These are phyloP conservation scores for Phialophora macrospora DNA, from an alignment of 2,329 filamentous ascomycete genomes.

Conservation along the genomic window DNA sequence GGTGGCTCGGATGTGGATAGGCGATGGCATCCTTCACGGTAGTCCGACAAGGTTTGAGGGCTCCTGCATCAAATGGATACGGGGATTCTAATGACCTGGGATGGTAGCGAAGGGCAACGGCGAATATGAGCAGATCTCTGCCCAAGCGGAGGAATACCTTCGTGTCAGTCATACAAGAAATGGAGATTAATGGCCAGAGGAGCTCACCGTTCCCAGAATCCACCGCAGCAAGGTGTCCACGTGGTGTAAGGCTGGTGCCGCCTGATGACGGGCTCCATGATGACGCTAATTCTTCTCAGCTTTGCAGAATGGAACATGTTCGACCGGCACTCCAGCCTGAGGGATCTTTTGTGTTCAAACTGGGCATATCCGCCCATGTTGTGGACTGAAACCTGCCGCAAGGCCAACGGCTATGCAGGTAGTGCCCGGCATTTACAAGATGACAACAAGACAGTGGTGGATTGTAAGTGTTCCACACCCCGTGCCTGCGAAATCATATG, in stretches of 20 bases:
- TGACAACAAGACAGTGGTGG: conserved; percentile 14
- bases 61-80: background rate
- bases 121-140: conserved; percentile 3
- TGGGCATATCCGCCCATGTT: conserved; percentile 28
- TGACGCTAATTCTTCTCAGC: conserved; percentile 8
- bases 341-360: conserved; percentile 12
- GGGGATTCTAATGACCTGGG: background rate
- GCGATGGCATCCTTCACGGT: conserved; percentile 7
- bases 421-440: conserved; percentile 9
- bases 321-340: background rate
- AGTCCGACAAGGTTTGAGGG: conserved; percentile 17
- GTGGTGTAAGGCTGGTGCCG: conserved; percentile 20
- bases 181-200: background rate
- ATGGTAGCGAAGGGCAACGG: background rate
- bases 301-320: conserved; percentile 22
- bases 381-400: conserved; percentile 24
- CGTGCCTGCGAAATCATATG: background rate
- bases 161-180: background rate
- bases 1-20: background rate
- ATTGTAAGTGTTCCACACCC: conserved; percentile 18
- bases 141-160: conserved; percentile 16
- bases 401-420: conserved; percentile 29
- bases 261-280: background rate
- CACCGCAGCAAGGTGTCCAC: conserved; percentile 19
- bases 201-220: conserved; percentile 14